phyloP scores from a whole-genome alignment of 73 alveolate genomes.

The Paramecium tetraurelia region DNA sequence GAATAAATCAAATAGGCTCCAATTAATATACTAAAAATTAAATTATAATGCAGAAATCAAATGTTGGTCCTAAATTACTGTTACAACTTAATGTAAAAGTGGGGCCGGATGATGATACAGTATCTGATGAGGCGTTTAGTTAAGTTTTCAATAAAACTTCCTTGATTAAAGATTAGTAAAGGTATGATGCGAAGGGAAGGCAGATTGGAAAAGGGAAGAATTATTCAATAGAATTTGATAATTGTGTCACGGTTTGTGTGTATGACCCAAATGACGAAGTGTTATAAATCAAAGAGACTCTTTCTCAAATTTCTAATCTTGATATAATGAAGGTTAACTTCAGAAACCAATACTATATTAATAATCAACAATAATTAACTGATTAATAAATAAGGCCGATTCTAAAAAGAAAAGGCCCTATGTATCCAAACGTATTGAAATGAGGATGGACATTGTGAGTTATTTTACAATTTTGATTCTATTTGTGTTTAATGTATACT shows the following conservation, averaged over 20 bases:
- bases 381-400: neutral
- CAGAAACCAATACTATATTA: neutral
- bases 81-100: neutral
- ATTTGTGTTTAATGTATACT: neutral
- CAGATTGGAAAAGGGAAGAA: neutral
- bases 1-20: neutral
- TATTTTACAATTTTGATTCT: neutral
- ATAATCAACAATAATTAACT: neutral
- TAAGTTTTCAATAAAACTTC: neutral
- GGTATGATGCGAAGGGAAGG: constrained; percentile 1
- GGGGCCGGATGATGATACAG: neutral
- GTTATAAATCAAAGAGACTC: neutral
- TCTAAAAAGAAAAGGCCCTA: neutral
- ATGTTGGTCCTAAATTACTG: neutral
- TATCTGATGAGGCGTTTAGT: neutral
- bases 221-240: neutral
- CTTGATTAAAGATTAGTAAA: neutral
- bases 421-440: neutral
- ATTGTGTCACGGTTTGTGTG: constrained; percentile 10
- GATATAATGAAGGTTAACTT: neutral
- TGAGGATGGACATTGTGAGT: neutral
- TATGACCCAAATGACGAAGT: constrained; percentile 5
- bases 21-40: neutral
- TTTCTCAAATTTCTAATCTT: neutral
- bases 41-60: neutral